A percentile compares a stretch with the other conserved stretches of the same genome.
phyloP scores from a whole-genome alignment of 345 rosid species.

The Syzygium grande region DNA sequence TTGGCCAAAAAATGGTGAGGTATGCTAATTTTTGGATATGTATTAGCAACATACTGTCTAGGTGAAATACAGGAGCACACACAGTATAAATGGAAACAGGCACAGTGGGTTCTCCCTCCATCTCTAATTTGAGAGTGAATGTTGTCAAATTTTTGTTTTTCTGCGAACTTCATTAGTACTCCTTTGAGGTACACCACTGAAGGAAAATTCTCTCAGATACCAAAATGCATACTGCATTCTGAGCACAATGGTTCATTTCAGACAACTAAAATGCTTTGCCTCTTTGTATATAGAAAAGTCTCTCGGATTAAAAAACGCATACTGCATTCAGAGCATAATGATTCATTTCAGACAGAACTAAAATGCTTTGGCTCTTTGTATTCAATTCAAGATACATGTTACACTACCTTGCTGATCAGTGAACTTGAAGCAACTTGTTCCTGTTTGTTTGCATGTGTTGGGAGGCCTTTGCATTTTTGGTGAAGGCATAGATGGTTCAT shows the following conservation, averaged over 20 bases:
- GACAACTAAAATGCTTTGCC: neutral
- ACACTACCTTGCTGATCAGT: neutral
- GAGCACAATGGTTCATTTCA: neutral
- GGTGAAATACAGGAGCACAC: neutral
- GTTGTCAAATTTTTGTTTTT: neutral
- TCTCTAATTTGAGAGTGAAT: neutral
- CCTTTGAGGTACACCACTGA: neutral
- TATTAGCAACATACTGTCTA: neutral
- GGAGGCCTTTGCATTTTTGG: neutral
- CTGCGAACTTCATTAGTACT: neutral
- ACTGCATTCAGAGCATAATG: neutral
- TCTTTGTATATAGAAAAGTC: neutral
- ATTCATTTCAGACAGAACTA: neutral
- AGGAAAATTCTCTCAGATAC: neutral
- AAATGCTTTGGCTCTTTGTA: neutral
- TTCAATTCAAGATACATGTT: neutral
- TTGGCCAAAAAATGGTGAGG: neutral
- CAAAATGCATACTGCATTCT: neutral
- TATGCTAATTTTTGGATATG: neutral
- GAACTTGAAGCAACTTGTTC: neutral
- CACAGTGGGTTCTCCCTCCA: neutral
- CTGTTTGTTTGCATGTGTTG: neutral
- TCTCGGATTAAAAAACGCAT: neutral
- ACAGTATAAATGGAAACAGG: neutral
- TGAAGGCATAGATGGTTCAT: neutral